Conservation (phyloP, 345 rosid species). For the Xanthoceras sorbifolium region DNA sequence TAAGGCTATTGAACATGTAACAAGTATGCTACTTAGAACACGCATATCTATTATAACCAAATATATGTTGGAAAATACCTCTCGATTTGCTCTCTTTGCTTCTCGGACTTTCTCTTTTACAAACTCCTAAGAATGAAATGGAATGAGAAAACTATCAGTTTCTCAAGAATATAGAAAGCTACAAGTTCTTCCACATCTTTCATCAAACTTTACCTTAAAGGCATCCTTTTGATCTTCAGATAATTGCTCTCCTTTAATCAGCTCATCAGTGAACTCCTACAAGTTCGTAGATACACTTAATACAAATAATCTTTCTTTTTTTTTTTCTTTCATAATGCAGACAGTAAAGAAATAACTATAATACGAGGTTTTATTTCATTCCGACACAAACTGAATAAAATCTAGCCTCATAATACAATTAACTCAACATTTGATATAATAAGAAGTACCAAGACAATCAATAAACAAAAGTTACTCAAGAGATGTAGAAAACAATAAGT, state of each 20-base stretch:
- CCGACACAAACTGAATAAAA: neutral
- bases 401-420: neutral
- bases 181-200: constrained; percentile 8
- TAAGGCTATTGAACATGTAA: constrained; percentile 5
- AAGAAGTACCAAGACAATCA: neutral
- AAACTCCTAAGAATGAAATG: constrained; percentile 54
- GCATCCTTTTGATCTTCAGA: constrained; percentile 83
- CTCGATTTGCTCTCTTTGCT: constrained; percentile 82
- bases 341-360: neutral
- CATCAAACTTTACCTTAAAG: constrained; percentile 56
- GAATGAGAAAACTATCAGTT: neutral
- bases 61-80: constrained; percentile 44
- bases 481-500: neutral
- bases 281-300: constrained; percentile 23
- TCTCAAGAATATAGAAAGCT: neutral
- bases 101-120: constrained; percentile 81
- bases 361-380: neutral
- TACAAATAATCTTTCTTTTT: neutral
- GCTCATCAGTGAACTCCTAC: constrained; percentile 72
- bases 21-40: neutral
- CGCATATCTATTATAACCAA: neutral
- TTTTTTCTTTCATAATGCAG: neutral
- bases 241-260: constrained; percentile 63
- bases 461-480: neutral
- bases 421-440: neutral